These are phyloP conservation scores for Quercus phellos DNA, from an alignment of 331 rosid species.

Conservation along the genomic window DNA sequence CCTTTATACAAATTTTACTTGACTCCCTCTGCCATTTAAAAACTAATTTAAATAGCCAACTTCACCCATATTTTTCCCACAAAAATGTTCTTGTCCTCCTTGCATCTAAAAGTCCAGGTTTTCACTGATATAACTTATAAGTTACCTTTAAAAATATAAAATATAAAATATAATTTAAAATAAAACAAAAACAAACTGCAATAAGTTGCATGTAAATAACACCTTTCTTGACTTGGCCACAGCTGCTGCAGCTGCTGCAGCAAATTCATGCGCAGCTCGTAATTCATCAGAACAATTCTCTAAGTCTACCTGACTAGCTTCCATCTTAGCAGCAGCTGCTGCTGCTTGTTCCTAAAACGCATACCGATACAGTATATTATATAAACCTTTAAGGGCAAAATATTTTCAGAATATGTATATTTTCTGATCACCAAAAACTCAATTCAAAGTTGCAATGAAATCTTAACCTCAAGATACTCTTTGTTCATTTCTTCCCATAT, in stretches of 20 bases:
- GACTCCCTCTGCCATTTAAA: background rate
- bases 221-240: slow-evolving; percentile 56
- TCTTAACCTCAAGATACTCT: slow-evolving; percentile 71
- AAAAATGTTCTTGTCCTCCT: background rate
- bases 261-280: slow-evolving; percentile 47
- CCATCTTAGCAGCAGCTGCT: slow-evolving; percentile 47
- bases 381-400: background rate
- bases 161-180: too few relatives aligned
- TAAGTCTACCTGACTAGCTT: slow-evolving; percentile 38
- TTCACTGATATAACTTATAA: too few relatives aligned
- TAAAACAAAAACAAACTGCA: background rate
- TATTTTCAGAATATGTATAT: background rate
- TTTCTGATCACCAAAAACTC: background rate
- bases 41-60: background rate
- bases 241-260: slow-evolving; percentile 39
- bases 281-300: slow-evolving; percentile 44
- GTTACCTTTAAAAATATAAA: background rate
- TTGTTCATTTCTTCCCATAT: slow-evolving; percentile 76
- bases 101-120: background rate
- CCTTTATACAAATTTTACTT: background rate
- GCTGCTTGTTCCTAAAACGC: slow-evolving; percentile 62
- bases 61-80: background rate
- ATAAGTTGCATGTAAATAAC: background rate
- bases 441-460: background rate
- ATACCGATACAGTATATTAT: background rate